phyloP scores from a whole-genome alignment of 805 yeast species.

The Yarrowia sp. region DNA sequence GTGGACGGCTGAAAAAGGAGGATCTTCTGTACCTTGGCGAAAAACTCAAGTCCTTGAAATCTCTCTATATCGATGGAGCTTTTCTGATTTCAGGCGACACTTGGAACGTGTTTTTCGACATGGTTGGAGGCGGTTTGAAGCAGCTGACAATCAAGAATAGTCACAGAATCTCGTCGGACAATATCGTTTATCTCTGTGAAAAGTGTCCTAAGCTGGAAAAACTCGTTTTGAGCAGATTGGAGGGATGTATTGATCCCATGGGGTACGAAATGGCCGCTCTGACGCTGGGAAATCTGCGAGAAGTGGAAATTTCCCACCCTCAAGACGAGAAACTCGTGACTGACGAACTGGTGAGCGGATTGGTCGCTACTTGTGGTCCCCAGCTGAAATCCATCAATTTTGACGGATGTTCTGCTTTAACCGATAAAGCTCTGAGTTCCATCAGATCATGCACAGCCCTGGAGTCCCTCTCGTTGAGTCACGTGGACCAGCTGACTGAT shows the following conservation, averaged over 20 bases:
- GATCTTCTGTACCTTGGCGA: slow-evolving; percentile 67
- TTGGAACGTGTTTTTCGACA: slow-evolving; percentile 80
- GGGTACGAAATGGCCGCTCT: slow-evolving; percentile 71
- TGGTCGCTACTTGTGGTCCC: slow-evolving; percentile 61
- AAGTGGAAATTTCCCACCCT: slow-evolving; percentile 65
- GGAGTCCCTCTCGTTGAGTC: slow-evolving; percentile 67
- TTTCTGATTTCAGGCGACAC: slow-evolving; percentile 76
- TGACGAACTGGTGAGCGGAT: slow-evolving; percentile 69
- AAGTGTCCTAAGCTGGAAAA: slow-evolving; percentile 62
- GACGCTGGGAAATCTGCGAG: slow-evolving; percentile 61
- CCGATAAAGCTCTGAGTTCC: slow-evolving; percentile 63
- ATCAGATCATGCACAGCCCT: slow-evolving; percentile 63
- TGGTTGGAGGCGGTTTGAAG: slow-evolving; percentile 60
- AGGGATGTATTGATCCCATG: slow-evolving; percentile 64
- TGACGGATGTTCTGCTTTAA: slow-evolving; percentile 75
- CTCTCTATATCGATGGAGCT: slow-evolving; percentile 83
- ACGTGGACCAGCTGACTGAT: slow-evolving; percentile 70
- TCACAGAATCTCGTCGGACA: slow-evolving; percentile 76
- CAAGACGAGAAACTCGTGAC: slow-evolving; percentile 63
- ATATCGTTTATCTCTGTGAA: slow-evolving; percentile 66
- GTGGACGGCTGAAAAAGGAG: slow-evolving; percentile 88
- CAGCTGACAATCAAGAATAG: slow-evolving; percentile 77
- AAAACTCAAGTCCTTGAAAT: slow-evolving; percentile 62
- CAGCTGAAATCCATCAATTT: slow-evolving; percentile 63
- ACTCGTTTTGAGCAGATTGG: slow-evolving; percentile 71